Evolutionary conservation across 257 asterid species (phyloP), one percentile per base, ranked within the genome.

Genomic region (Schizonepeta tenuifolia): DNA sequence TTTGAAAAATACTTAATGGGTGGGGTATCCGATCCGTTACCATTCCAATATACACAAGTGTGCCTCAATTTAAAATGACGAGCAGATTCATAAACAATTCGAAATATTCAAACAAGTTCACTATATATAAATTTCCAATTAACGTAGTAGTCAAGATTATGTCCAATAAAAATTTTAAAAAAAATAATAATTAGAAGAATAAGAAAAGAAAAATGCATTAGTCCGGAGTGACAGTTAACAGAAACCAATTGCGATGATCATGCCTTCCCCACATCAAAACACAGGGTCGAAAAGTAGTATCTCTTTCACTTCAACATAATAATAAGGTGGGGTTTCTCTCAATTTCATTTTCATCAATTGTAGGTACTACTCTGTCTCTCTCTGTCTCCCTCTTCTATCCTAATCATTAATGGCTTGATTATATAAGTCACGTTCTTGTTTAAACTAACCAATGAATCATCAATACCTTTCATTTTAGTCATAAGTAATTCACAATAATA

Each of bases 211-310:
- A 31, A 31, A 31, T 31, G 7, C 7, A 31, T 31, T 0, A 13
- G 12, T 44, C 8, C 22, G 50, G 18, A 71, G 63, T 4, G 63
- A 66, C 65, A 62, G 65, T 72, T 71, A 71, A 53, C 57, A 58
- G 69, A 53, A 24, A 75, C 67, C n/a, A 58, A 70, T 17, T 14
- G 59, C 3, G 28, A 50, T 31, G 26, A 28, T 28, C 33, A 28
- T 31, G 49, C 5, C 59, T 55, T 54, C 72, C 33, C 69, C n/a
- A 15, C 36, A 21, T 47, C 56, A 49, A 18, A 33, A 36, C 59
- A 46, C 36, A 13, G 50, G 47, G 79, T 67, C 65, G 44, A 40
- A 18, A 40, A 49, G 22, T 38, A 43, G 66, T 46, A 1, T 1
- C 36, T 31, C 36, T 31, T 31, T 31, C 36, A 31, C 4, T 31